These are phyloP conservation scores for Harringtonia lauricola DNA, from an alignment of 2,329 filamentous ascomycete species.

Conservation along the genomic window DNA sequence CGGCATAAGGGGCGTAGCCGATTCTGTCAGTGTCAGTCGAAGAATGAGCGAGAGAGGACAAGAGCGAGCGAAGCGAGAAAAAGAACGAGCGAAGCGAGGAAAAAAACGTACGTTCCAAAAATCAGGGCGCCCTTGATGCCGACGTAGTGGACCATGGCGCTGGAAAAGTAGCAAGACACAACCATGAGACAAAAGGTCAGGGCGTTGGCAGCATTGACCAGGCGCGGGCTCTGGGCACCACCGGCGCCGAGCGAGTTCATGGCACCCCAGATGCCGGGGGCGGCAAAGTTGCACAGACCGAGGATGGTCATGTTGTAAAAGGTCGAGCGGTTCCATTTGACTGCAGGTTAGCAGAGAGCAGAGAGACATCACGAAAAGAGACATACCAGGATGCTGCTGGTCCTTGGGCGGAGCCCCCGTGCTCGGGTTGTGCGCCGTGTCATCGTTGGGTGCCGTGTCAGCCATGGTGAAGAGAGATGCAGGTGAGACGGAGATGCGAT, in stretches of 20 bases:
- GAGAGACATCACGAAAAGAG: no score
- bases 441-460: not conserved
- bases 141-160: constrained; percentile 50
- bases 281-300: constrained; percentile 58
- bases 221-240: constrained; percentile 50
- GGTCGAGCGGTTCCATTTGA: constrained; percentile 58
- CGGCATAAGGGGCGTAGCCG: constrained; percentile 61
- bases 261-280: constrained; percentile 61
- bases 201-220: constrained; percentile 62
- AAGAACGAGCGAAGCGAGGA: not conserved
- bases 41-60: no score
- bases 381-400: no score
- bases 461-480: not conserved
- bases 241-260: constrained; percentile 67
- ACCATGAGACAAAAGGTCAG: constrained; percentile 55
- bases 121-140: constrained; percentile 62
- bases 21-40: no score
- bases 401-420: constrained; percentile 6
- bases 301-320: constrained; percentile 64
- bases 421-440: constrained; percentile 3
- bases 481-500: not conserved
- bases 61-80: no score
- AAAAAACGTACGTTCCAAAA: constrained; percentile 47
- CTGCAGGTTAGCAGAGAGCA: no score
- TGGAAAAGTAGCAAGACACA: constrained; percentile 55